Base-by-base conservation (phyloP, 495 filamentous ascomycete genomes). In the Penicillium manginii region DNA sequence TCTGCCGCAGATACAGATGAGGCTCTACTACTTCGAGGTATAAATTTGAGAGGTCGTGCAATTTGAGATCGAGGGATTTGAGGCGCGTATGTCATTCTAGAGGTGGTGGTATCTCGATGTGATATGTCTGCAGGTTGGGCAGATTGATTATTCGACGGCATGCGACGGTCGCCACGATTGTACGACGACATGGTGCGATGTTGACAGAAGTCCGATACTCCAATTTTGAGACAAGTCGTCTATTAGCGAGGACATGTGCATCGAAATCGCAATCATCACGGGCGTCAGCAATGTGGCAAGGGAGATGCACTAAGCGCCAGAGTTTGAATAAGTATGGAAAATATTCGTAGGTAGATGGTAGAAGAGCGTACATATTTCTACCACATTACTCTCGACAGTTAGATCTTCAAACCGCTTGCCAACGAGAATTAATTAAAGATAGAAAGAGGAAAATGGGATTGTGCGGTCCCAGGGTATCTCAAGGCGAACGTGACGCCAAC, bases 131-230 rank as follows among this genome's bases (percentile, higher is more conserved):
- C 64, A 55, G 52, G 48, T 55, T 66, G 65, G 56, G 66, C 45
- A 29, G 59, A 61, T 56, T 58, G 50, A 61, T 65, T 60, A 58
- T 60, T 70, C 39, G 69, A 54, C 59, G 72, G 69, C 73, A 70
- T 73, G 60, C 69, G 68, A 61, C 59, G 61, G 49, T 67, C 65
- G 52, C 69, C 66, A 67, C 60, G 54, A 65, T 68, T 73, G 65
- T 78, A 77, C 66, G 64, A 77, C 66, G 64, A 63, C 71, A 78
- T 76, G 54, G 69, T 72, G 65, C 54, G 64, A 73, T 59, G 54
- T 55, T 51, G 55, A 59, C 33, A 62, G 57, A 46, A 65, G 54
- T 63, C 59, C 58, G 63, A 58, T 58, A 60, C 51, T 73, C 52
- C 67, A 70, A 62, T 67, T 52, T 61, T 62, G 55, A 64, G 64